These are phyloP conservation scores for Fusarium scirpi DNA, from an alignment of 2,329 filamentous ascomycete species.

Conservation along the genomic window DNA sequence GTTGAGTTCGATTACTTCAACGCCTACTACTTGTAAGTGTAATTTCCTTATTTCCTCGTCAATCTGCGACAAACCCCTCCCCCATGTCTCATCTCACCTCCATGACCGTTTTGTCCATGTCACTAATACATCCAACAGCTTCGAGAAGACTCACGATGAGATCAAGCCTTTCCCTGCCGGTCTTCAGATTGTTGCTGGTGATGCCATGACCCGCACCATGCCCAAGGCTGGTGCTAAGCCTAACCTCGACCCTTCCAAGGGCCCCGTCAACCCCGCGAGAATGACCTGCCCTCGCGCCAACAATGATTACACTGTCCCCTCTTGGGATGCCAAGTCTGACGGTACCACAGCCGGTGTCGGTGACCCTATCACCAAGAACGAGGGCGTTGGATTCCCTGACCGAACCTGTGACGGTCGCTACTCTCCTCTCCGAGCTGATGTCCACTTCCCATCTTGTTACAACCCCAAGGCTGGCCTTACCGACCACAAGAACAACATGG, in stretches of 20 bases:
- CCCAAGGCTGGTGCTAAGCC: constrained; percentile 63
- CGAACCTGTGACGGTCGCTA: constrained; percentile 73
- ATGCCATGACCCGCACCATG: constrained; percentile 68
- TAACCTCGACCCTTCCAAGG: constrained; percentile 65
- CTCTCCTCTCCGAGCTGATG: constrained; percentile 72
- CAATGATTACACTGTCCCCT: constrained; percentile 60
- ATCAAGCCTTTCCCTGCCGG: constrained; percentile 77
- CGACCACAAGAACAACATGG: constrained; percentile 74
- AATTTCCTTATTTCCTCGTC: background rate
- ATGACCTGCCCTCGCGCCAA: constrained; percentile 70
- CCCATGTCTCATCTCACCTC: background rate
- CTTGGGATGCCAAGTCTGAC: constrained; percentile 67
- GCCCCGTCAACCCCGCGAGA: constrained; percentile 66
- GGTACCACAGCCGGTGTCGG: constrained; percentile 67
- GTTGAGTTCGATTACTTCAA: constrained; percentile 80
- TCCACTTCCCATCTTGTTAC: constrained; percentile 82
- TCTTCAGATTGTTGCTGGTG: constrained; percentile 77
- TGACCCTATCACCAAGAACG: constrained; percentile 65
- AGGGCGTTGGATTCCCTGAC: constrained; percentile 76
- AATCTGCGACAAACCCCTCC: background rate
- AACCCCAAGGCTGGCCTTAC: constrained; percentile 70
- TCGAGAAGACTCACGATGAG: constrained; percentile 72
- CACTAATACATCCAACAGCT: constrained; percentile 54
- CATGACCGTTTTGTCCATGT: background rate
- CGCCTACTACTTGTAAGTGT: constrained; percentile 77